Conservation (phyloP, 306 rosid species). For the Sicyos edulis region DNA sequence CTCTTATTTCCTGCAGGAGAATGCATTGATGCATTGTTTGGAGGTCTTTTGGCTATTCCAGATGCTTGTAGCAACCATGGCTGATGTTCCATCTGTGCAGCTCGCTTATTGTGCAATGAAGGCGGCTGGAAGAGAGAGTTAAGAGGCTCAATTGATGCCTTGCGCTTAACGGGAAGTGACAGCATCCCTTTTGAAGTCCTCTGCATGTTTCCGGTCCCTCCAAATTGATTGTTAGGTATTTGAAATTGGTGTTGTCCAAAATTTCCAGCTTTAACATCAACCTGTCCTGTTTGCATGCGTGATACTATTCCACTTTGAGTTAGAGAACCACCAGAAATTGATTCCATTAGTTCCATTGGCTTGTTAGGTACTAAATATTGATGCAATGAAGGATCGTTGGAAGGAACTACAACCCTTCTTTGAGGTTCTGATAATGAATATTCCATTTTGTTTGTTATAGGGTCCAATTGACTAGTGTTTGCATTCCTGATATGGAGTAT, state of each 20-base stretch:
- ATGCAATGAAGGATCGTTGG: conserved; percentile 36
- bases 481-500: conserved; percentile 39
- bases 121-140: conserved; percentile 26
- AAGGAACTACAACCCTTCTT: conserved; percentile 41
- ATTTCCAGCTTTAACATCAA: conserved; percentile 27
- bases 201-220: conserved; percentile 34
- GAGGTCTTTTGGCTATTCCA: conserved; percentile 32
- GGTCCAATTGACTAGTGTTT: conserved; percentile 56
- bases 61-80: conserved; percentile 75
- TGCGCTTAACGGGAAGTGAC: conserved; percentile 55
- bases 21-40: conserved; percentile 28
- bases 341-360: conserved; percentile 36
- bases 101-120: conserved; percentile 46
- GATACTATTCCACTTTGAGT: conserved; percentile 37
- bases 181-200: conserved; percentile 34
- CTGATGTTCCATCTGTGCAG: conserved; percentile 43
- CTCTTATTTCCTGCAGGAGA: conserved; percentile 41
- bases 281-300: conserved; percentile 35
- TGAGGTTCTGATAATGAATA: conserved; percentile 46
- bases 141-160: conserved; percentile 42
- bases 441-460: conserved; percentile 40
- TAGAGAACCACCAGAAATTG: conserved; percentile 30
- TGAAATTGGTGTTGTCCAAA: conserved; percentile 30
- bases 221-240: conserved; percentile 31
- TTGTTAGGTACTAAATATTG: conserved; percentile 31